These are phyloP conservation scores for Fragilaria crotonensis DNA, from an alignment of 108 stramenopile genomes.

Conservation along the genomic window DNA sequence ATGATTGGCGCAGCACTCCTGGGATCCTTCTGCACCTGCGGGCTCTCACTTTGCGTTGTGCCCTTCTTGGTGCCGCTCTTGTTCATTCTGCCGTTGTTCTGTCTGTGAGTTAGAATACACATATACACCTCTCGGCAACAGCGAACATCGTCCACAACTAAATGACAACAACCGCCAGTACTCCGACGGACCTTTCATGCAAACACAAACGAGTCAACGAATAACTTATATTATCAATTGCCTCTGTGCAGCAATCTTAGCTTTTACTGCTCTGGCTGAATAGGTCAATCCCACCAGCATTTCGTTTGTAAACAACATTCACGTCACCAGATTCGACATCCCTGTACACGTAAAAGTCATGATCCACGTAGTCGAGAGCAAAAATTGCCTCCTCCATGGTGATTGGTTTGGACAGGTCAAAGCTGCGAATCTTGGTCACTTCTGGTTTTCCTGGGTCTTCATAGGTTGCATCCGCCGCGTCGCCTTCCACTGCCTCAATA, in stretches of 20 bases:
- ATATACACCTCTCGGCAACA: too few relatives aligned
- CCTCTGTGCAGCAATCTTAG: too few relatives aligned
- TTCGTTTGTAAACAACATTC: constrained; percentile 87
- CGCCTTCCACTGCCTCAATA: constrained; percentile 16
- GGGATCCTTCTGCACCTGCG: constrained; percentile 32
- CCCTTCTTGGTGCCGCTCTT: constrained; percentile 43
- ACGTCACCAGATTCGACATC: constrained; percentile 72
- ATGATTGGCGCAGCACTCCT: constrained; percentile 26
- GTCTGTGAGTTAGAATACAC: constrained; percentile 40
- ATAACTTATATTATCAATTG: too few relatives aligned
- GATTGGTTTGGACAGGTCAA: constrained; percentile 70
- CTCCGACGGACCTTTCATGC: too few relatives aligned
- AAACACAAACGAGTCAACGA: too few relatives aligned
- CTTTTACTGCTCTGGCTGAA: constrained; percentile 44
- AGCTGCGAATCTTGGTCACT: constrained; percentile 72
- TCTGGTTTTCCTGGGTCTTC: constrained; percentile 67
- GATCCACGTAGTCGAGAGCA: constrained; percentile 87
- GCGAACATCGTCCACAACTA: too few relatives aligned
- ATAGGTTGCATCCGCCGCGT: constrained; percentile 23
- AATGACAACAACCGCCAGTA: too few relatives aligned
- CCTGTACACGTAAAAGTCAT: constrained; percentile 88
- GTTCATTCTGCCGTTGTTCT: constrained; percentile 46
- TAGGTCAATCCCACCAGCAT: constrained; percentile 80
- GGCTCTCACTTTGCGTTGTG: constrained; percentile 25
- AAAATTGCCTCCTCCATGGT: constrained; percentile 82